These are phyloP conservation scores for Leishmania braziliensis DNA, from an alignment of 208 protist species.

Conservation along the genomic window DNA sequence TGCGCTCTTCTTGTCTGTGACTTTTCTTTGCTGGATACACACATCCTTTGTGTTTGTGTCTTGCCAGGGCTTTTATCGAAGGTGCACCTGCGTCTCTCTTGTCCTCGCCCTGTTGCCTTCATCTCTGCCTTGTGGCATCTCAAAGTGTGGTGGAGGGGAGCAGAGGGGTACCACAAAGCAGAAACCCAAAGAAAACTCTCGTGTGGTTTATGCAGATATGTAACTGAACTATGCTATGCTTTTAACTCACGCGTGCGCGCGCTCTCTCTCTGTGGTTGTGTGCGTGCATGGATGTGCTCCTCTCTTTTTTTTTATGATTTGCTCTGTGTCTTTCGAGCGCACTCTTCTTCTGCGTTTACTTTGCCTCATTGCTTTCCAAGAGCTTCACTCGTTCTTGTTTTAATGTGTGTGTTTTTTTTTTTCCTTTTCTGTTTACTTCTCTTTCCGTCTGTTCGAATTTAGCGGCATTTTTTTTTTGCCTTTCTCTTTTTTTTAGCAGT, in stretches of 20 bases:
- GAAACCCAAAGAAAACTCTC: background rate
- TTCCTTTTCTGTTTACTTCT: conserved; percentile 10
- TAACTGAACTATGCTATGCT: background rate
- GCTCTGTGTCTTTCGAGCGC: no score
- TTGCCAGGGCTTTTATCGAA: background rate
- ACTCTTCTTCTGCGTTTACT: background rate
- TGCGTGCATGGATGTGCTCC: background rate
- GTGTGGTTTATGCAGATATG: background rate
- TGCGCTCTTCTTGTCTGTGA: background rate
- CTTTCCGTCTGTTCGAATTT: background rate
- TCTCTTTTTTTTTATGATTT: background rate
- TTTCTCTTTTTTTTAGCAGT: background rate
- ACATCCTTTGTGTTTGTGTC: background rate
- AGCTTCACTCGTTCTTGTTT: background rate
- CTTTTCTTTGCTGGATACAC: background rate
- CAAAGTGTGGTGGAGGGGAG: background rate
- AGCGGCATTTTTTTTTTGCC: background rate
- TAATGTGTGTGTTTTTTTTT: background rate
- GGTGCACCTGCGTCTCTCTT: background rate
- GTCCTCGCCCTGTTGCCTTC: background rate
- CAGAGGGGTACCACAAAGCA: background rate
- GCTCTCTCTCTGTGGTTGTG: background rate
- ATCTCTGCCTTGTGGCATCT: background rate
- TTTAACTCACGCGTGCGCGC: background rate
- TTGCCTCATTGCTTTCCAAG: background rate